These are phyloP conservation scores for Penicillium waksmanii DNA, from an alignment of 495 filamentous ascomycete species.

Conservation along the genomic window DNA sequence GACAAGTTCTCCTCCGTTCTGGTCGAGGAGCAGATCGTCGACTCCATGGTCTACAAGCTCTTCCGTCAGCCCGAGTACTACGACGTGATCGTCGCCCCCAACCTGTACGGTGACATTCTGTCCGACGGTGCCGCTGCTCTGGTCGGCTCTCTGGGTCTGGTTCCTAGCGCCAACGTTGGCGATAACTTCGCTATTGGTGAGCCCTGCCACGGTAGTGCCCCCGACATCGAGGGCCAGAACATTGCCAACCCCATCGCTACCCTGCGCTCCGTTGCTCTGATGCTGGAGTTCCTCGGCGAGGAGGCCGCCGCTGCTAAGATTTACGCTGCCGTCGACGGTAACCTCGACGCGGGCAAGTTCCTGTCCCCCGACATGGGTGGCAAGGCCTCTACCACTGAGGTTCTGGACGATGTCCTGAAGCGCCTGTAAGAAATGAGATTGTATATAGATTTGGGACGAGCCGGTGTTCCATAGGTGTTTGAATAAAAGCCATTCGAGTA, in stretches of 20 bases:
- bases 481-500: conserved; percentile 7
- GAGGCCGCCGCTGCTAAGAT: conserved; percentile 84
- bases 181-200: conserved; percentile 95
- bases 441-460: conserved; percentile 21
- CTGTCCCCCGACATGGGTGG: conserved; percentile 93
- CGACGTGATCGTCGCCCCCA: conserved; percentile 97
- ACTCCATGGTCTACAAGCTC: conserved; percentile 99
- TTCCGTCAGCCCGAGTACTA: conserved; percentile 93
- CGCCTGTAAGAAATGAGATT: conserved; percentile 62
- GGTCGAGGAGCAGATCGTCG: conserved; percentile 97
- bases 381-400: conserved; percentile 82
- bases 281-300: conserved; percentile 94
- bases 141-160: conserved; percentile 90
- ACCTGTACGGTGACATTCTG: conserved; percentile 96
- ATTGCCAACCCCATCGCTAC: conserved; percentile 98
- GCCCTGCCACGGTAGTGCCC: conserved; percentile 95
- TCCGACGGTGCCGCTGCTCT: conserved; percentile 95
- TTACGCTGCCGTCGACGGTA: conserved; percentile 89
- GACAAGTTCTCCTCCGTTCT: conserved; percentile 62
- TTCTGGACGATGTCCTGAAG: conserved; percentile 86
- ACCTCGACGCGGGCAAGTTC: conserved; percentile 79
- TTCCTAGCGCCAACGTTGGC: conserved; percentile 96
- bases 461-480: conserved; percentile 7
- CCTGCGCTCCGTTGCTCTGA: conserved; percentile 84
- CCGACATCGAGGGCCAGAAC: conserved; percentile 89